Conservation (phyloP, 2,329 filamentous ascomycete genomes). For the Cadophora luteo-olivacea region DNA sequence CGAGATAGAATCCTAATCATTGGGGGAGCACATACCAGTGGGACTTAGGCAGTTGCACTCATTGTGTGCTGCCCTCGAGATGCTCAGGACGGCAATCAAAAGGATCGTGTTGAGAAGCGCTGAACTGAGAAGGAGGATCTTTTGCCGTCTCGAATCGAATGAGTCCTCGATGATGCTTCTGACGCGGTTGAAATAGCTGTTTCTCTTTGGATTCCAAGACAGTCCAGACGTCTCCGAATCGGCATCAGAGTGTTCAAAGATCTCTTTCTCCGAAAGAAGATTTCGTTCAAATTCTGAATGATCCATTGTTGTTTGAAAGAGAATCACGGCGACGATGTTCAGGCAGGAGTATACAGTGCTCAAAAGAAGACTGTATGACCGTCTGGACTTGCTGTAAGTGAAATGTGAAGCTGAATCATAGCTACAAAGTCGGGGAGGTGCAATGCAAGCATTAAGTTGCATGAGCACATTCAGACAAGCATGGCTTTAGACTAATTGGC, state of each 20-base stretch:
- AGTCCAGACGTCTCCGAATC: background rate
- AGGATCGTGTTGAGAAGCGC: constrained; percentile 3
- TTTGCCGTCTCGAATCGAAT: background rate
- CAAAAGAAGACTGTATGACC: background rate
- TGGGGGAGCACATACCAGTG: background rate
- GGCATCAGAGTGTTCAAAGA: background rate
- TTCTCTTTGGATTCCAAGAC: background rate
- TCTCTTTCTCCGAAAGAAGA: background rate
- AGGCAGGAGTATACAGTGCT: background rate
- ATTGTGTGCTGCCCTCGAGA: background rate
- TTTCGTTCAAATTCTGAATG: background rate
- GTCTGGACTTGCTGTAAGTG: background rate
- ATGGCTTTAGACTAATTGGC: background rate
- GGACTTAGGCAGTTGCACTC: background rate
- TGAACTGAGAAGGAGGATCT: background rate
- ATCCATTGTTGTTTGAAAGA: constrained; percentile 2
- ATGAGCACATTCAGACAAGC: background rate
- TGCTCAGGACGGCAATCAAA: background rate
- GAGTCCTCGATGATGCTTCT: background rate
- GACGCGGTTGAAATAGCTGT: background rate
- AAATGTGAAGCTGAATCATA: background rate
- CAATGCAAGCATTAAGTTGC: background rate
- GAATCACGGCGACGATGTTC: background rate
- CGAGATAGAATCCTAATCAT: background rate
- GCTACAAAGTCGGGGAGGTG: background rate